Evolutionary conservation across 1,284 basidiomycete genomes (phyloP).

Genomic region (Malassezia sympodialis): DNA sequence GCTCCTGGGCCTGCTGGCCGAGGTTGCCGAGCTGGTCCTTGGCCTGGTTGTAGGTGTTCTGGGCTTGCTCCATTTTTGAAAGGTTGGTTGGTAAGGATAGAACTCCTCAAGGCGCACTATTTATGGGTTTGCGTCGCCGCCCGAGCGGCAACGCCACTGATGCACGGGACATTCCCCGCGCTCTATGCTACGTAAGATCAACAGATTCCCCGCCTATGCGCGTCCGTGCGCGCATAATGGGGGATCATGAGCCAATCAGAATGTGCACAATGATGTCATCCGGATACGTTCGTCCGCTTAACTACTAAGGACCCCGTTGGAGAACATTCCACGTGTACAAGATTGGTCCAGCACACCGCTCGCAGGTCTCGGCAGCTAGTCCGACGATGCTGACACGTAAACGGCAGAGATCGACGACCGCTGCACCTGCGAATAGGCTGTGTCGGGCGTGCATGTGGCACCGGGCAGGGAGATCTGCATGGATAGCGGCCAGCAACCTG

Average conservation of each 20-base stretch:
- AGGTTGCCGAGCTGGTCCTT: background rate
- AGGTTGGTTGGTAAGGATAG: background rate
- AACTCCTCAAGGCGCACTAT: background rate
- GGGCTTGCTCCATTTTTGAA: slow-evolving; percentile 2
- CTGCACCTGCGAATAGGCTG: too few species aligned
- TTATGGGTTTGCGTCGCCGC: slow-evolving; percentile 1
- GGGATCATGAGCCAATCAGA: background rate
- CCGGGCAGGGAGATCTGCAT: too few species aligned
- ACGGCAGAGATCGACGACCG: too few species aligned
- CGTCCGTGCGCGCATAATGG: background rate
- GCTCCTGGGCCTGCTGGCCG: slow-evolving; percentile 7
- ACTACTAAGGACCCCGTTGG: background rate
- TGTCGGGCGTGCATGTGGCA: too few species aligned
- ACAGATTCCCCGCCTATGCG: background rate
- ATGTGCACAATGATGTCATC: background rate
- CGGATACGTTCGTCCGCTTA: background rate
- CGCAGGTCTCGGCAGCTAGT: background rate
- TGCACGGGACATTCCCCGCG: background rate
- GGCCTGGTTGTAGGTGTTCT: slow-evolving; percentile 4
- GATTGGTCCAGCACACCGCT: background rate
- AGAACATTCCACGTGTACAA: background rate
- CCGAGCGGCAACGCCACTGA: background rate
- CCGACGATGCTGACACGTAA: too few species aligned
- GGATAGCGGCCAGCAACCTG: too few species aligned
- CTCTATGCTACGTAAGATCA: background rate